A percentile compares a stretch with the other conserved stretches of the same genome.
phyloP scores from a whole-genome alignment of 192 early-diverging fungal species.

The Kappamyces sp. region DNA sequence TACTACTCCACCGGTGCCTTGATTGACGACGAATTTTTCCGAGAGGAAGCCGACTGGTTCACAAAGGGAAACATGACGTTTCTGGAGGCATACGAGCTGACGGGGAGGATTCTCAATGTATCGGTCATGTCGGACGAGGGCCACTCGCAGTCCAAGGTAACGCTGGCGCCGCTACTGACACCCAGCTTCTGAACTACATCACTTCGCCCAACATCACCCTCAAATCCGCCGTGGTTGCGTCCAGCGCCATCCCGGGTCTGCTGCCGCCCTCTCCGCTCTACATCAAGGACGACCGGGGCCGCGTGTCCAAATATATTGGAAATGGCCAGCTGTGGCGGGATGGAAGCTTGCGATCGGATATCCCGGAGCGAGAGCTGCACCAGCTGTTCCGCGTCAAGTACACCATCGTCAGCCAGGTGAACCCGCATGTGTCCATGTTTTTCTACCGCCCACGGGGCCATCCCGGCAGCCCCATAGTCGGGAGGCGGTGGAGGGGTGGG shows the following conservation, averaged over 20 bases:
- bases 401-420: constrained; percentile 77
- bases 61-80: constrained; percentile 74
- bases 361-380: constrained; percentile 67
- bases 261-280: constrained; percentile 77
- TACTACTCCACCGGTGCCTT: background rate
- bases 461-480: constrained; percentile 69
- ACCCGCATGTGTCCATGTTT: constrained; percentile 86
- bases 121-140: constrained; percentile 65
- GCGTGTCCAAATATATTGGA: constrained; percentile 68
- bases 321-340: constrained; percentile 73
- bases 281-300: constrained; percentile 59
- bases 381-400: constrained; percentile 79
- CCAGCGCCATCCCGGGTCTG: constrained; percentile 77
- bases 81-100: constrained; percentile 79
- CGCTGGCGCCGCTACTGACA: too few relatives aligned
- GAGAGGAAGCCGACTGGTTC: background rate
- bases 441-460: constrained; percentile 76
- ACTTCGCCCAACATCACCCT: constrained; percentile 69
- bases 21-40: constrained; percentile 10
- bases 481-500: constrained; percentile 61
- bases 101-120: constrained; percentile 82
- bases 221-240: constrained; percentile 82
- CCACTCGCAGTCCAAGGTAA: constrained; percentile 59
- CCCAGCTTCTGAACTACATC: constrained; percentile 76
- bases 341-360: constrained; percentile 61